Evolutionary conservation across 495 filamentous ascomycete genomes (phyloP), one percentile per base, ranked within the genome.

Genomic region (Lichina pygmaea): DNA sequence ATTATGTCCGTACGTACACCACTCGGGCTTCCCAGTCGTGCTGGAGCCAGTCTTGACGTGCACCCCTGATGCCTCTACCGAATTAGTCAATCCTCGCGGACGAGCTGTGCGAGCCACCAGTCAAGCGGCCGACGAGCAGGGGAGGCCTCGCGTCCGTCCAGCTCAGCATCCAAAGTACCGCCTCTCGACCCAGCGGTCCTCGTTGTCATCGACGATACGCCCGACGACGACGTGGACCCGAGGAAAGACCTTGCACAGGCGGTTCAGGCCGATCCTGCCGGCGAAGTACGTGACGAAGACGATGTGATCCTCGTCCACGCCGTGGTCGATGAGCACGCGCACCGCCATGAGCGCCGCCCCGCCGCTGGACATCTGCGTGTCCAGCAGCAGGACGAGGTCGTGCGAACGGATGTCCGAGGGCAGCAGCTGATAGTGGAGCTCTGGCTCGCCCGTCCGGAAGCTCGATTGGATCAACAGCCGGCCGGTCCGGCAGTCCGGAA

Each of bases 271-370:
- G 48, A 72, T 70, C 50, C 71, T 72, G n/a, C 82, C 82, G 0
- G 81, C 84, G 47, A 78, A 72, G 54, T 81, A 86, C 6, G 83
- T 85, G 40, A 89, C 84, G 58, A 91, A 82, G 31, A 91, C 78
- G 48, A 97, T 89, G 46, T 67, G 73, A 13, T 82, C 72, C 55
- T 86, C 76, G 15, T 70, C 61, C n/a, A 95, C 85, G 2, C 89
- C 89, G 55, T 95, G 84, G 59, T 97, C 89, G 40, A 91, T 72
- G 47, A 97, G 60, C 34, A 97, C 83, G 50, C 82, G 77, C 32
- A 95, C 86, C 5, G 89, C 86, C 89, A 97, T 97, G 42, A 97
- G 63, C 6, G 86, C 91, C 37, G 89, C 83, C 33, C 84, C 86
- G 13, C 89, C 89, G 48, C 77, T 82, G 12, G 78, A 78, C 77